A percentile compares a stretch with the other conserved stretches of the same genome.
phyloP scores from a whole-genome alignment of 2,329 filamentous ascomycete species.

The Nothophaeocryptopus gaeumannii region DNA sequence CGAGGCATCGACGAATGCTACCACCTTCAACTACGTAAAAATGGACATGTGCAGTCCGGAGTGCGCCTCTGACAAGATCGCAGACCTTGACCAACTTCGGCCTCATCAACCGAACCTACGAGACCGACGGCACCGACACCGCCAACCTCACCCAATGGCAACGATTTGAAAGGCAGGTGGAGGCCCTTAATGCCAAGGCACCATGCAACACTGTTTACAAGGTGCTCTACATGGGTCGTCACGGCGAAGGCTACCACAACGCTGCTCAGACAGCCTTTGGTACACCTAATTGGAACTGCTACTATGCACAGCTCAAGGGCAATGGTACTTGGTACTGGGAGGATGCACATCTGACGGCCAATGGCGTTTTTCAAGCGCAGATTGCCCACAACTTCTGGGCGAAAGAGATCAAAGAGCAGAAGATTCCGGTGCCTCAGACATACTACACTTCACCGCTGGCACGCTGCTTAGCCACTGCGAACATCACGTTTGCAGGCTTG shows the following conservation, averaged over 20 bases:
- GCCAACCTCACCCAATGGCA: slow-evolving; percentile 61
- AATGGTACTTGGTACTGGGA: slow-evolving; percentile 63
- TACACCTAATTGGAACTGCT: slow-evolving; percentile 65
- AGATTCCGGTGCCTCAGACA: slow-evolving; percentile 59
- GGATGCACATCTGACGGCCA: slow-evolving; percentile 60
- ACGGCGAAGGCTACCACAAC: slow-evolving; percentile 66
- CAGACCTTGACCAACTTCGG: slow-evolving; percentile 64
- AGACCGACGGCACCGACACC: slow-evolving; percentile 46
- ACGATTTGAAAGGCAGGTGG: slow-evolving; percentile 59
- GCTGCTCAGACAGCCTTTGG: slow-evolving; percentile 65
- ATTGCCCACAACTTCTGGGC: slow-evolving; percentile 62
- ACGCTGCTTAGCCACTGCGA: slow-evolving; percentile 62
- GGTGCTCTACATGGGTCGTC: slow-evolving; percentile 66
- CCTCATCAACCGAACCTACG: slow-evolving; percentile 61
- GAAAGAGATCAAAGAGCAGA: slow-evolving; percentile 51
- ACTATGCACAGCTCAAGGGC: slow-evolving; percentile 63
- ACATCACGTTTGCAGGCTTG: slow-evolving; percentile 59
- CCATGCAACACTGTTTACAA: slow-evolving; percentile 61
- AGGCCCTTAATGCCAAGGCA: slow-evolving; percentile 53
- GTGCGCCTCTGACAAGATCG: slow-evolving; percentile 2
- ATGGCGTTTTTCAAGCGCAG: slow-evolving; percentile 56
- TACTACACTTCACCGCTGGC: slow-evolving; percentile 66
- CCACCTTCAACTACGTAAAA: slow-evolving; percentile 62
- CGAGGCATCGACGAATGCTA: slow-evolving; percentile 53
- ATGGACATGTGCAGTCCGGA: not conserved